Percentiles rank a stretch among this genome's conserved stretches.
phyloP scores from a whole-genome alignment of 2,329 filamentous ascomycete genomes.

The Dryadomyces quercus-mongolicae region DNA sequence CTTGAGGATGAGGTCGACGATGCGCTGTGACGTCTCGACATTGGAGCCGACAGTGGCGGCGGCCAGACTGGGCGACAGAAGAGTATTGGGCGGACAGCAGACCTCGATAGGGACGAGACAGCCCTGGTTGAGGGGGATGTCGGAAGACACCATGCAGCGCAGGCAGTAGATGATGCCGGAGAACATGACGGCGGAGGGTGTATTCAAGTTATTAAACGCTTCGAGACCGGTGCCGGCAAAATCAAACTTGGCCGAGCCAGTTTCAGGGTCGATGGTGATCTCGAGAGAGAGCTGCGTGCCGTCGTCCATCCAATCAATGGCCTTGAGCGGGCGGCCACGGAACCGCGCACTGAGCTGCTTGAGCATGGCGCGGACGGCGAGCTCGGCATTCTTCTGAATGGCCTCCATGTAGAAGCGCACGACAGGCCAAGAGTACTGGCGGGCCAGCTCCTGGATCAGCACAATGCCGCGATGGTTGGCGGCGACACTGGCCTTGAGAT shows the following conservation, averaged over 20 bases:
- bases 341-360: constrained; percentile 51
- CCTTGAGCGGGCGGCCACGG: constrained; percentile 15
- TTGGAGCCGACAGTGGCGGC: constrained; percentile 28
- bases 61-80: constrained; percentile 15
- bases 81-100: constrained; percentile 16
- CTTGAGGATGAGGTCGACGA: constrained; percentile 15
- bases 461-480: constrained; percentile 65
- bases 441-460: constrained; percentile 58
- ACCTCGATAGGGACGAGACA: constrained; percentile 22
- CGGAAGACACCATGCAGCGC: constrained; percentile 20
- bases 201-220: constrained; percentile 12
- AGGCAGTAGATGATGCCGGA: constrained; percentile 24
- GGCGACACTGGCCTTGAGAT: constrained; percentile 63
- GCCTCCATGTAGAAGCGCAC: constrained; percentile 53
- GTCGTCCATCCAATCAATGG: constrained; percentile 27
- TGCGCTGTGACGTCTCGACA: constrained; percentile 17
- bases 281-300: constrained; percentile 22
- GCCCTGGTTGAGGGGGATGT: constrained; percentile 27
- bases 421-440: constrained; percentile 43
- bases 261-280: constrained; percentile 23
- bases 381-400: constrained; percentile 66
- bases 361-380: constrained; percentile 57
- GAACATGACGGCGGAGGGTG: constrained; percentile 5
- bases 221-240: constrained; percentile 20
- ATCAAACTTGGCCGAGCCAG: constrained; percentile 26